Conservation (phyloP, 2,329 filamentous ascomycete genomes). For the Apiospora arundinis region DNA sequence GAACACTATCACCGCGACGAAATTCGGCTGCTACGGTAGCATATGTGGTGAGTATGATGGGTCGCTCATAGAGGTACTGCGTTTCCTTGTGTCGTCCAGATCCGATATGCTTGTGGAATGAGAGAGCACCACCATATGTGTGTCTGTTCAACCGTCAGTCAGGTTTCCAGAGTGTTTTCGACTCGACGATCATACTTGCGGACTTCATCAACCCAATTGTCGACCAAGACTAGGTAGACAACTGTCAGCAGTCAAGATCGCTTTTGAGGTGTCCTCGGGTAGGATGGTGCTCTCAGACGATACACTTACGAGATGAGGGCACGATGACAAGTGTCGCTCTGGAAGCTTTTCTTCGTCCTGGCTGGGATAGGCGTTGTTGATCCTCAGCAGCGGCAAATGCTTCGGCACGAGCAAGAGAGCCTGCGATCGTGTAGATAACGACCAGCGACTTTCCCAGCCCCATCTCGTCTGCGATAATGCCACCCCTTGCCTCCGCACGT, state of each 20-base stretch:
- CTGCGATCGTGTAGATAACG: not conserved
- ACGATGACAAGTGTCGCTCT: not conserved
- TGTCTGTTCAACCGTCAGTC: not conserved
- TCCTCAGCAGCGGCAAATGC: not conserved
- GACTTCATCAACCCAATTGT: not conserved
- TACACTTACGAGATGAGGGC: not conserved
- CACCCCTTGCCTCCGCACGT: not conserved
- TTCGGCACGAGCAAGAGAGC: not conserved
- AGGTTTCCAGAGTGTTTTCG: not conserved
- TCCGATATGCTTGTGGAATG: not conserved
- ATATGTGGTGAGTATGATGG: not conserved
- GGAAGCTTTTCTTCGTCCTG: not conserved
- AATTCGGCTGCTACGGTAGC: not conserved
- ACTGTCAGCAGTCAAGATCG: not conserved
- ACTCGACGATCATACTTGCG: not conserved
- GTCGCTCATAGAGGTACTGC: not conserved
- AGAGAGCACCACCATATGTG: not conserved
- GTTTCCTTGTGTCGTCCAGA: not conserved
- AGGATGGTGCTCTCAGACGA: not conserved
- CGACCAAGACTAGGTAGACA: not conserved
- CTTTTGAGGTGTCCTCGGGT: not conserved
- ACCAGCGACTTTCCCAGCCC: constrained; percentile 18
- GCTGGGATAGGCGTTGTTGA: not conserved
- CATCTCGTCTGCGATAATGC: constrained; percentile 22
- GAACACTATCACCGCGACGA: not conserved